These are phyloP conservation scores for Calonectria hawksworthii DNA, from an alignment of 2,329 filamentous ascomycete species.

Conservation along the genomic window DNA sequence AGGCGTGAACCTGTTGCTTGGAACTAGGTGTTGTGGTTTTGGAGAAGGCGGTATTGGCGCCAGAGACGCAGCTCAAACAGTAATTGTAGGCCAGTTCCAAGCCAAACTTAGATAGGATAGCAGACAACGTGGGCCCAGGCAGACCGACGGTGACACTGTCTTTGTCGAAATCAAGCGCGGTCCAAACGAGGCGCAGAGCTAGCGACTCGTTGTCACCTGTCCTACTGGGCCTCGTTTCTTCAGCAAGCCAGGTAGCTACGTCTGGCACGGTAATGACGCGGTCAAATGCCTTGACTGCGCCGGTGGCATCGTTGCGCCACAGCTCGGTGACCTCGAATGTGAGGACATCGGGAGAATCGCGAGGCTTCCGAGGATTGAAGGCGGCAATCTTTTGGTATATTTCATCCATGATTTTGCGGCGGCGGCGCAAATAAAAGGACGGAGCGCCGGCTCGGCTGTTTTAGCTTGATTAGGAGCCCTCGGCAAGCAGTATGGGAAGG, in stretches of 20 bases:
- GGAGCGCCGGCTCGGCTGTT: neutral
- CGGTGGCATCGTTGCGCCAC: slow-evolving; percentile 43
- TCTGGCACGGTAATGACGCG: slow-evolving; percentile 24
- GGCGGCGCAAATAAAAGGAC: slow-evolving; percentile 11
- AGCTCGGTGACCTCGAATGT: slow-evolving; percentile 48
- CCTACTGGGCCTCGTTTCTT: slow-evolving; percentile 30
- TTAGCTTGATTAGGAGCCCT: neutral
- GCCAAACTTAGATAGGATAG: slow-evolving; percentile 46
- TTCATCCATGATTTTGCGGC: slow-evolving; percentile 45
- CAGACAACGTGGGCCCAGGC: slow-evolving; percentile 32
- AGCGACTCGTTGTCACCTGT: slow-evolving; percentile 39
- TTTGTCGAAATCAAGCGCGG: slow-evolving; percentile 39
- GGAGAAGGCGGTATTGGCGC: slow-evolving; percentile 46
- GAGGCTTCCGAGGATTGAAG: slow-evolving; percentile 40
- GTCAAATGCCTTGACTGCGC: slow-evolving; percentile 29
- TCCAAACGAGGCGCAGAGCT: slow-evolving; percentile 49
- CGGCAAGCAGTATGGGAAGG: neutral
- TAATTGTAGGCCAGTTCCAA: slow-evolving; percentile 51
- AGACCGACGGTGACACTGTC: slow-evolving; percentile 43
- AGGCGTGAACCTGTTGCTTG: slow-evolving; percentile 45
- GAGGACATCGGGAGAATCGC: slow-evolving; percentile 28
- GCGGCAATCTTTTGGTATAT: slow-evolving; percentile 49
- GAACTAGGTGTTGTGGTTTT: neutral
- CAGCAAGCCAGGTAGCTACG: slow-evolving; percentile 41
- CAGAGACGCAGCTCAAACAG: slow-evolving; percentile 51